These are phyloP conservation scores for Talaromyces adpressus DNA, from an alignment of 495 filamentous ascomycete genomes.

Conservation along the genomic window DNA sequence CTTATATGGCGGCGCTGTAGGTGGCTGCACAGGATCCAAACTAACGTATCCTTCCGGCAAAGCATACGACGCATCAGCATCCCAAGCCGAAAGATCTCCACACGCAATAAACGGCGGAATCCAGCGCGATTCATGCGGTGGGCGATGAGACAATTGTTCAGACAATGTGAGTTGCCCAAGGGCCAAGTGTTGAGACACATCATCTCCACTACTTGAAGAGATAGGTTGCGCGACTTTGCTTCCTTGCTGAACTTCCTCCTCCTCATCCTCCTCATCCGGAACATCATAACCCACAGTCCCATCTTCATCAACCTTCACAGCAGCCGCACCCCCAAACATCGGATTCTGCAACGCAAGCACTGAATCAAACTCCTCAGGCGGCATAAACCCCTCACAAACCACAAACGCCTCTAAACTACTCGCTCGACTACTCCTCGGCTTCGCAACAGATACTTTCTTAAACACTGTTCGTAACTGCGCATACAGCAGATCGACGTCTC, in stretches of 20 bases:
- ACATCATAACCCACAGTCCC: constrained; percentile 60
- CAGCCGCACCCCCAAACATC: constrained; percentile 37
- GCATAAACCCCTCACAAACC: constrained; percentile 82
- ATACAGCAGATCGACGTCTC: constrained; percentile 87
- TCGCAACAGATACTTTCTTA: constrained; percentile 78
- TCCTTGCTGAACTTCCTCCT: constrained; percentile 23
- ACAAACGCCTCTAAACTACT: constrained; percentile 96
- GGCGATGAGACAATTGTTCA: not conserved
- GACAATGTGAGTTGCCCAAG: constrained; percentile 3
- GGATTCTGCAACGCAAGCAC: constrained; percentile 35
- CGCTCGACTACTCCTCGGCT: constrained; percentile 84
- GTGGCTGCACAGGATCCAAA: constrained; percentile 91
- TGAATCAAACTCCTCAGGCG: constrained; percentile 30
- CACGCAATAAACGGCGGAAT: constrained; percentile 94
- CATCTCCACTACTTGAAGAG: not conserved
- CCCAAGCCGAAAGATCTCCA: constrained; percentile 88
- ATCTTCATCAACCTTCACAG: constrained; percentile 34
- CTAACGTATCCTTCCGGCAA: constrained; percentile 70
- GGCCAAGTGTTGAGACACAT: not conserved
- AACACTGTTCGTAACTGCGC: constrained; percentile 90
- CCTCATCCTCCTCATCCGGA: constrained; percentile 38
- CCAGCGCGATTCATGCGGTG: constrained; percentile 45
- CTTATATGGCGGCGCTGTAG: constrained; percentile 92
- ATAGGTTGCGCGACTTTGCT: not conserved
- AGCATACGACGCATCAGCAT: constrained; percentile 88